Evolutionary conservation across 139 green algal species (phyloP), one percentile per base, ranked within the genome.

Genomic region (Tetradesmus obliquus): DNA sequence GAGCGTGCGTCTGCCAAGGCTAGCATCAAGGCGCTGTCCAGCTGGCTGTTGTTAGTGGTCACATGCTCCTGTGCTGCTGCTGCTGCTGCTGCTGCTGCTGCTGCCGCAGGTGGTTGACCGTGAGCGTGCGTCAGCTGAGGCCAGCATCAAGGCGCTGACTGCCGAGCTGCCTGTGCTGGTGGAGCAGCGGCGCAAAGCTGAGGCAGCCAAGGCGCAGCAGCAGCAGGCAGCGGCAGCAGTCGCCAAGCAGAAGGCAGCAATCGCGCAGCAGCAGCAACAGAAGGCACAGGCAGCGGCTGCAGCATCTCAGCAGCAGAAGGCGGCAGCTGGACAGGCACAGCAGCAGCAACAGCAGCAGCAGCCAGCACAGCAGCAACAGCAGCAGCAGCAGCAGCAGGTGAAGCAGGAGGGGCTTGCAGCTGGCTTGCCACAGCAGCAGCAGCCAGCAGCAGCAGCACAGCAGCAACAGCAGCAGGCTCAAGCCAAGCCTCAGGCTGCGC

Each of bases 361-460:
- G 55, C 79, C 58, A 13, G 32, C 82, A 79, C 58, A 87, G 79
- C 88, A 82, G 55, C 45, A 51, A 13, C 88, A 91, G 87, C 87
- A 91, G 88, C 79, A 82, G 88, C 79, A 92, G 88, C 55, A 66
- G 87, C 74, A 86, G 22, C 81, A 81, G 84, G 60, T 60, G 60
- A 17, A 81, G 60, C 57, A 89, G 84, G n/a, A 79, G 6, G 32
- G 62, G 84, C 57, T 45, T 32, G 62, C 4, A 20, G 1, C 53
- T 62, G 24, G 55, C 53, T 1, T n/a, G 10, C 17, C 45, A 20
- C 66, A 57, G 22, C 45, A 45, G 62, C 88, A 71, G 19, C n/a
- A 82, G 79, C 13, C 88, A 83, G 57, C 51, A 53, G 10, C 80
- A 88, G 79, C 88, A 92, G 88, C 80, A 83, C 15, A 76, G 80